These are phyloP conservation scores for Tolypocladium sp. DNA, from an alignment of 2,329 filamentous ascomycete genomes.

Conservation along the genomic window DNA sequence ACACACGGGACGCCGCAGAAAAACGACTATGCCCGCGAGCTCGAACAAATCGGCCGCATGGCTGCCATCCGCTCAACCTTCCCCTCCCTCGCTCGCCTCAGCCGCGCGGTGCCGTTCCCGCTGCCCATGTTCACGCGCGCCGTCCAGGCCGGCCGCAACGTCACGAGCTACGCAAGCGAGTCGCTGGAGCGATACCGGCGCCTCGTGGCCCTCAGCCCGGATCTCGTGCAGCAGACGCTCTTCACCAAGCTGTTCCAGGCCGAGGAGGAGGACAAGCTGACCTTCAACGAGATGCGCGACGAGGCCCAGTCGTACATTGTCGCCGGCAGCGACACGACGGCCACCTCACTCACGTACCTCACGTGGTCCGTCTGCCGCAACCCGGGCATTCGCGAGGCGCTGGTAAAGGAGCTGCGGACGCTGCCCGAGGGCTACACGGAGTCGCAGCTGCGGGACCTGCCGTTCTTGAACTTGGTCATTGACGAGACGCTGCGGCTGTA, in stretches of 20 bases:
- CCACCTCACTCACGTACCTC: conserved; percentile 38
- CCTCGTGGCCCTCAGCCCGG: conserved; percentile 9
- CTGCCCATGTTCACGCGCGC: conserved; percentile 12
- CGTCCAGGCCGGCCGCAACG: conserved; percentile 3
- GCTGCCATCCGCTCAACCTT: conserved; percentile 16
- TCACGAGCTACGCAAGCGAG: conserved; percentile 15
- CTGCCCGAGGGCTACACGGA: conserved; percentile 19
- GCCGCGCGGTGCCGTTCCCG: conserved; percentile 8
- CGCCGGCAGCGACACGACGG: conserved; percentile 43
- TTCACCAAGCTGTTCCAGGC: conserved; percentile 27
- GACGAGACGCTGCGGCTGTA: conserved; percentile 36
- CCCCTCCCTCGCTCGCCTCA: conserved; percentile 15
- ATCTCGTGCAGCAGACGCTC: conserved; percentile 18
- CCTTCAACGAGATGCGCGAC: conserved; percentile 21
- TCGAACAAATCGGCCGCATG: conserved; percentile 18
- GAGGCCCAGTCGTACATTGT: conserved; percentile 36
- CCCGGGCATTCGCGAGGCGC: conserved; percentile 15
- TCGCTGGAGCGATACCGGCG: conserved; percentile 18
- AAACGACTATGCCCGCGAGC: conserved; percentile 29
- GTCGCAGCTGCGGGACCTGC: conserved; percentile 15
- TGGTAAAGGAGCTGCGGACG: conserved; percentile 24
- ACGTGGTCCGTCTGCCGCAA: conserved; percentile 27
- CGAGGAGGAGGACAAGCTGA: conserved; percentile 16
- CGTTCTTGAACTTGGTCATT: conserved; percentile 31
- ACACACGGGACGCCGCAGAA: conserved; percentile 1